Base-by-base conservation (phyloP, 768 basidiomycete genomes). In the Trametes elegans region DNA sequence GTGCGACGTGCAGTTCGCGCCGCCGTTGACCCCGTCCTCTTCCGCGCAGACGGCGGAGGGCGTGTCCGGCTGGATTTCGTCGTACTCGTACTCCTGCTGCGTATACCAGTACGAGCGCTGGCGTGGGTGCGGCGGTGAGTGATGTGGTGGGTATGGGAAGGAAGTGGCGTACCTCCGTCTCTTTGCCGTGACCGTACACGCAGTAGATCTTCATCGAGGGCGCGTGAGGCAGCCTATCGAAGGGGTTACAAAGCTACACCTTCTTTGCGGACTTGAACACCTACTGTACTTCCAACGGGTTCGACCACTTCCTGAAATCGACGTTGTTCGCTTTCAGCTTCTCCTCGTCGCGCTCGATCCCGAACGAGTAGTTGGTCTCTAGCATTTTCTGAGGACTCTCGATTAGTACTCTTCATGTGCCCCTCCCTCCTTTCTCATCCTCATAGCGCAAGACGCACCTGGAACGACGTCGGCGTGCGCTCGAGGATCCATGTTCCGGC, bases 171-270 rank as follows among this genome's bases (percentile, higher is more conserved):
- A 84, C 90, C 80, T 97, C 94, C 0, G 94, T 99, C 63, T 94
- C 90, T 67, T 98, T 98, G 18, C 96, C 96, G 61, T 92, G 87
- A 0, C 96, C 96, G 72, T 98, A 98, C 2, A 94, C 82, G 60
- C 95, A 98, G 68, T 86, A 90, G 26, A 96, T 85, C 66, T 87
- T 91, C 85, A 97, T 88, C 5, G 87, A 88, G 1, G 96, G 94
- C 0, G 97, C 97, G 42, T 84, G 71, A 1, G 96, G 96, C 16
- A 99, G 74, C 60, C 90, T 91, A 39, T 49, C 14, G 16, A 41
- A 49, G 18, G n/a, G 19, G 18, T 7, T 52, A 10, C 29, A 31
- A 3, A 3, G 16, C 11, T 29, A 43, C 36, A 50, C 34, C 1
- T 38, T 5, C 13, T 24, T 34, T 6, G 3, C 27, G n/a, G 31